A percentile compares a stretch with the other conserved stretches of the same genome.
Conservation (phyloP, 2,329 filamentous ascomycete species). For the Diaporthe longicolla region DNA sequence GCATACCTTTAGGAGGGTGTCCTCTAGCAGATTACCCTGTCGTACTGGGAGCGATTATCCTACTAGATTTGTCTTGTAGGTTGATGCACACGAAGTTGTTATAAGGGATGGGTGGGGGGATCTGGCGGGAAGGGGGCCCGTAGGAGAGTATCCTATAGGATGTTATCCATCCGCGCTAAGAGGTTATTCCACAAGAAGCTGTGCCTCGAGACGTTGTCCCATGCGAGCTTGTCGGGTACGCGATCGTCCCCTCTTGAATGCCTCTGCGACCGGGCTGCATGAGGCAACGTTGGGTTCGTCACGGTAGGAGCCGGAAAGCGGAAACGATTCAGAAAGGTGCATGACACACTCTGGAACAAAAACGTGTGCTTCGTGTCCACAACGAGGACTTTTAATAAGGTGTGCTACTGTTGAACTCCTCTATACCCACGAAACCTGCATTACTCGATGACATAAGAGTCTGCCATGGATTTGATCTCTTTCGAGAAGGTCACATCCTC, state of each 20-base stretch:
- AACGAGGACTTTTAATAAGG: constrained; percentile 34
- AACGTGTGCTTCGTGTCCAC: constrained; percentile 25
- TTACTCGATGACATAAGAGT: constrained; percentile 83
- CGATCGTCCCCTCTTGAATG: background rate
- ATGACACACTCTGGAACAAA: constrained; percentile 7
- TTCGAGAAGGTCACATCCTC: constrained; percentile 88
- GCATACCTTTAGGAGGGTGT: no score
- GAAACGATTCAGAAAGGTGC: background rate
- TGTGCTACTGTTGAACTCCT: constrained; percentile 37
- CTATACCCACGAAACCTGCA: constrained; percentile 42
- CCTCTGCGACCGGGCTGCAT: background rate
- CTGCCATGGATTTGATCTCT: constrained; percentile 82
- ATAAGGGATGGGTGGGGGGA: no score
- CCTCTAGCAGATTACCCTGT: no score
- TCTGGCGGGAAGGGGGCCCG: no score
- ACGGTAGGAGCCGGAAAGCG: background rate
- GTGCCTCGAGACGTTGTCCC: no score
- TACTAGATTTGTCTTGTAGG: no score
- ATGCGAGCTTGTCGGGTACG: no score
- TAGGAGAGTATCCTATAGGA: no score
- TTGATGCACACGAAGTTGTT: no score
- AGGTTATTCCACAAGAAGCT: no score
- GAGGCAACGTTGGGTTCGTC: background rate
- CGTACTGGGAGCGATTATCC: no score
- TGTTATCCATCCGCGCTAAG: no score